These are phyloP conservation scores for Barnettozyma hawaiiensis DNA, from an alignment of 1,139 yeast species.

Conservation along the genomic window DNA sequence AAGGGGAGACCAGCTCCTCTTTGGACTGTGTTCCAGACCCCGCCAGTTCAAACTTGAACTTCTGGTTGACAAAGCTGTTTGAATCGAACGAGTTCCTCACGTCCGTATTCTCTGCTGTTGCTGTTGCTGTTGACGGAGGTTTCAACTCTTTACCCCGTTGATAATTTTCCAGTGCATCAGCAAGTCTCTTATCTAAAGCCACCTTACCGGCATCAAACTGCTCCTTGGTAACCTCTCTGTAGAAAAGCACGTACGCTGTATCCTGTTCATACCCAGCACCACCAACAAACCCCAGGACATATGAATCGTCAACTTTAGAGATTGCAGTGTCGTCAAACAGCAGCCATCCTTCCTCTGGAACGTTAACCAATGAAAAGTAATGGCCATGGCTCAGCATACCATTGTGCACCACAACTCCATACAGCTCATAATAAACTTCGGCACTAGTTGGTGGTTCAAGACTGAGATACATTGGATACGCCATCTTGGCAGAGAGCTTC, in stretches of 20 bases:
- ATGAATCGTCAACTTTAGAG: conserved; percentile 77
- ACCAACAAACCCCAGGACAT: conserved; percentile 84
- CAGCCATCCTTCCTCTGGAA: conserved; percentile 79
- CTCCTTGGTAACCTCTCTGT: conserved; percentile 41
- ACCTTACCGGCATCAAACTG: conserved; percentile 12
- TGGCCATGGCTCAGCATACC: conserved; percentile 99
- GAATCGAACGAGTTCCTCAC: not conserved
- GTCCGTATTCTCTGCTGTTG: not conserved
- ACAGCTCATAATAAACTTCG: conserved; percentile 63
- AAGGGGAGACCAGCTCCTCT: conserved; percentile 2
- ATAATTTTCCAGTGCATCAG: not conserved
- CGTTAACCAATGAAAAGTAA: conserved; percentile 81
- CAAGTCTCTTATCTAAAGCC: not conserved
- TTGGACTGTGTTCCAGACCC: not conserved
- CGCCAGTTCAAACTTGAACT: conserved; percentile 3
- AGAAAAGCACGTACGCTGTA: conserved; percentile 85
- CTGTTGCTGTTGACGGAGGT: too few relatives aligned
- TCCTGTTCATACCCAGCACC: conserved; percentile 79
- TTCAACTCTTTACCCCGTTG: not conserved
- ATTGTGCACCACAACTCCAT: conserved; percentile 84
- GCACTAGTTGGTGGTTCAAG: conserved; percentile 47
- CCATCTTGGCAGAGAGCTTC: conserved; percentile 79
- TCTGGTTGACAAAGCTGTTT: not conserved
- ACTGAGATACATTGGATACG: conserved; percentile 69
- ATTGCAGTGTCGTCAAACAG: conserved; percentile 94